These are phyloP conservation scores for Arthroderma uncinatum DNA, from an alignment of 2,329 filamentous ascomycete genomes.

Conservation along the genomic window DNA sequence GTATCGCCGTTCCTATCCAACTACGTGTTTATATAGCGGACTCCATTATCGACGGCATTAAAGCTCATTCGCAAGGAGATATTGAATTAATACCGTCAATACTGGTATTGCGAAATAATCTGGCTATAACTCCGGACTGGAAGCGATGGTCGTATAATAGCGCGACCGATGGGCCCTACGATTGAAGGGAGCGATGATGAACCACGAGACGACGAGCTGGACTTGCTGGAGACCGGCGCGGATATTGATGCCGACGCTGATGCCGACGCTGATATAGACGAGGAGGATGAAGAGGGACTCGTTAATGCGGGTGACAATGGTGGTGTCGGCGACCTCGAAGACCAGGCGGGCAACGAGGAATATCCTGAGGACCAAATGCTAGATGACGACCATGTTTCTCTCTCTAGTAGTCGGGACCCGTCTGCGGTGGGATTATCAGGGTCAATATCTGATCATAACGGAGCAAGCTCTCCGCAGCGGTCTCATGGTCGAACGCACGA, in stretches of 20 bases:
- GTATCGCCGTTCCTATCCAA: neutral
- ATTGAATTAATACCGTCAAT: neutral
- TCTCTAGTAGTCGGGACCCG: constrained; percentile 18
- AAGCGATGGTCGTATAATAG: constrained; percentile 43
- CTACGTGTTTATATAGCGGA: too few relatives aligned
- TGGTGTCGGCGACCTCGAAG: neutral
- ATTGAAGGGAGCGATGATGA: constrained; percentile 51
- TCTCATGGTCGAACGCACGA: neutral
- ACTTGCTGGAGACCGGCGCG: constrained; percentile 29
- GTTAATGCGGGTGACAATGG: constrained; percentile 6
- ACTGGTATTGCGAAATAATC: neutral
- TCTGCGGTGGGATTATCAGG: neutral
- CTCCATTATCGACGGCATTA: neutral
- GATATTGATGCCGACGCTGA: constrained; percentile 4
- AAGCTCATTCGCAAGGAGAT: neutral
- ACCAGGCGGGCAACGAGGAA: neutral
- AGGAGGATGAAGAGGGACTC: constrained; percentile 5
- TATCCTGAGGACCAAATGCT: constrained; percentile 6
- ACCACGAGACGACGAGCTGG: constrained; percentile 44
- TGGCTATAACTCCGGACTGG: constrained; percentile 13
- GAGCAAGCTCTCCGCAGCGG: constrained; percentile 18
- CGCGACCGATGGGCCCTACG: constrained; percentile 58
- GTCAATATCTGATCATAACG: constrained; percentile 16
- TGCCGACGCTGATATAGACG: constrained; percentile 1
- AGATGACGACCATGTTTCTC: constrained; percentile 22